Evolutionary conservation across 2,329 filamentous ascomycete genomes (phyloP).

Genomic region (Penicillium aurantiogriseum): DNA sequence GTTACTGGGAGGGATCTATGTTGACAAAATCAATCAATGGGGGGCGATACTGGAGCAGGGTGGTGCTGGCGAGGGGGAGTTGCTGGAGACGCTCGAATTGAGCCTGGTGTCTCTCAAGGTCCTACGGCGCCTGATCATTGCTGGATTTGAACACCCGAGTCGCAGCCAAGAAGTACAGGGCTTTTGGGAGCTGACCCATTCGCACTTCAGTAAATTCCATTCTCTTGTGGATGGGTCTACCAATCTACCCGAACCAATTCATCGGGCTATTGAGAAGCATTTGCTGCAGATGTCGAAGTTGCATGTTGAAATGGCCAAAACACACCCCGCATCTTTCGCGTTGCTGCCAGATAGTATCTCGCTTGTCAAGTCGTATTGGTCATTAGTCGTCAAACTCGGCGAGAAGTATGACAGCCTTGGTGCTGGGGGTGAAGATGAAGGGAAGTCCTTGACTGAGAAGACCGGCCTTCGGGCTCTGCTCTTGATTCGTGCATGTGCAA

Average conservation of each 20-base stretch:
- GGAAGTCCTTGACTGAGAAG: conserved; percentile 66
- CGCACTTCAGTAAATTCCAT: conserved; percentile 75
- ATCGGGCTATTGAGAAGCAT: conserved; percentile 74
- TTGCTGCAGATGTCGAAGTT: conserved; percentile 87
- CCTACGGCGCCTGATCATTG: conserved; percentile 72
- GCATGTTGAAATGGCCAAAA: conserved; percentile 78
- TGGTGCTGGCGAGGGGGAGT: conserved; percentile 58
- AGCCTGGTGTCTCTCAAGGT: conserved; percentile 77
- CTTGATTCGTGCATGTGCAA: conserved; percentile 76
- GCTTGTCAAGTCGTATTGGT: conserved; percentile 82
- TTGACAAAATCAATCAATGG: conserved; percentile 70
- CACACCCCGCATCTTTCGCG: conserved; percentile 78
- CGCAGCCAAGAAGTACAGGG: conserved; percentile 71
- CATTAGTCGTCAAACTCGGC: conserved; percentile 72
- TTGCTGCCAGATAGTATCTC: conserved; percentile 75
- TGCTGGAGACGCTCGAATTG: conserved; percentile 67
- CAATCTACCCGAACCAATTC: conserved; percentile 53
- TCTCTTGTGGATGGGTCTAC: conserved; percentile 59
- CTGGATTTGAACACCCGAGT: conserved; percentile 81
- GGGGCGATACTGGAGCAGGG: conserved; percentile 58
- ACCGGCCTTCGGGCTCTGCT: conserved; percentile 80
- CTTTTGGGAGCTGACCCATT: conserved; percentile 77
- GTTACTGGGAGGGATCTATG: conserved; percentile 74
- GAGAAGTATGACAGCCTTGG: conserved; percentile 57
- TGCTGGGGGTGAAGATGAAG: conserved; percentile 48